Percentiles rank a stretch among this genome's conserved stretches.
Evolutionary conservation across 352 stramenopile genomes (phyloP).

Genomic region (Phytophthora boehmeriae): DNA sequence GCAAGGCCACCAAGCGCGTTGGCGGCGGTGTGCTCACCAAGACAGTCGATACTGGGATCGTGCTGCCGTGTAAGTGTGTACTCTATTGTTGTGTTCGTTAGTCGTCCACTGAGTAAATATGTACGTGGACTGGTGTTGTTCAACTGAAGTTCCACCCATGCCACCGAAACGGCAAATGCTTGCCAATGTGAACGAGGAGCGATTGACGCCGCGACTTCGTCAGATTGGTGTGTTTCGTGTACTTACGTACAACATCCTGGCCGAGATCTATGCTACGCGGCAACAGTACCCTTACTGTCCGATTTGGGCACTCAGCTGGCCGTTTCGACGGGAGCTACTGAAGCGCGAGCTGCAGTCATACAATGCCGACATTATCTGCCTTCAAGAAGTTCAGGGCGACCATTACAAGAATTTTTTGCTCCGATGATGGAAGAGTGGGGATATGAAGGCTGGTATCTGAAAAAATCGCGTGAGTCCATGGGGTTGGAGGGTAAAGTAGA

Average conservation of each 20-base stretch:
- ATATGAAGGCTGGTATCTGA: conserved; percentile 98
- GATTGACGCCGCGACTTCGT: conserved; percentile 67
- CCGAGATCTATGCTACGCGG: conserved; percentile 91
- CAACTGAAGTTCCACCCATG: conserved; percentile 69
- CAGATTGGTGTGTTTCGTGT: conserved; percentile 86
- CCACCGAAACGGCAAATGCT: conserved; percentile 84
- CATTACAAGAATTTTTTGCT: conserved; percentile 98
- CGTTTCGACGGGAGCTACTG: conserved; percentile 93
- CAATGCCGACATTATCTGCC: conserved; percentile 96
- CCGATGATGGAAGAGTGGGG: conserved; percentile 94
- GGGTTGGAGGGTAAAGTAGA: conserved; percentile 97
- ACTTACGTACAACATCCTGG: conserved; percentile 92
- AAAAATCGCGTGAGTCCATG: conserved; percentile 98
- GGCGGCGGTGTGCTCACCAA: conserved; percentile 67
- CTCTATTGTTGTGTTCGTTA: conserved; percentile 23
- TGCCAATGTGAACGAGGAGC: conserved; percentile 80
- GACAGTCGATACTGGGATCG: conserved; percentile 83
- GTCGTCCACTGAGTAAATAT: conserved; percentile 9
- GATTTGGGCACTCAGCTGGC: conserved; percentile 97
- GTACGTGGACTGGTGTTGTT: conserved; percentile 34
- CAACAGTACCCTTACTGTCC: conserved; percentile 97
- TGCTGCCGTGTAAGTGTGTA: conserved; percentile 80
- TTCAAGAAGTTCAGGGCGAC: conserved; percentile 98
- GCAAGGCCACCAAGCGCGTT: conserved; percentile 63
- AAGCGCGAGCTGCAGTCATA: conserved; percentile 90